Evolutionary conservation across 768 basidiomycete species (phyloP), one percentile per base, ranked within the genome.

Genomic region (Lepiota venenata): DNA sequence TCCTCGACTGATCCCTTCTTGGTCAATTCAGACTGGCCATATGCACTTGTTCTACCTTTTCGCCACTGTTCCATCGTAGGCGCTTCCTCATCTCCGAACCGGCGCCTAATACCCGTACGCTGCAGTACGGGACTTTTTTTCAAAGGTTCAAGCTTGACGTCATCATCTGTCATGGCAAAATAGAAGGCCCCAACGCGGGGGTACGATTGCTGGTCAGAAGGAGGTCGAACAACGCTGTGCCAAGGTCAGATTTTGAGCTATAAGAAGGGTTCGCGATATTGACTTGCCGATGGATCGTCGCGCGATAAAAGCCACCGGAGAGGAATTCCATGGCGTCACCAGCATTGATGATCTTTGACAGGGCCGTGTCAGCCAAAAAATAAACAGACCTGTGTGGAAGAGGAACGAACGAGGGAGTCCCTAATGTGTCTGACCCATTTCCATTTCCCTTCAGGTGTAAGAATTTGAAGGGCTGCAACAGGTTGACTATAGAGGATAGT

Each of bases 401-500:
- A n/a, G 1, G 16, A 8, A 44, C 71, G 42, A 55, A 83, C 82
- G 22, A 85, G 64, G 0, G 81, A 82, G 53, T 83, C 80, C 4
- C 81, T 78, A 8, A 83, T 71, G 56, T 85, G 82, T 52, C 70
- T 77, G 16, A 84, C 74, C 79, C 81, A 83, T 35, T 72, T 74
- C 82, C 84, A 85, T 37, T 64, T 68, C 0, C 77, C 78, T 29
- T 82, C 80, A 2, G 60, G 73, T 0, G 74, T 72, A 7, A 83
- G 65, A 38, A 87, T 83, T 45, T 85, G 83, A 8, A 85, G 70
- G 0, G 74, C 83, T 4, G 78, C 72, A 2, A 84, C 74, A 2
- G 84, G 83, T 57, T 87, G 84, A 44, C 79, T 80, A 72, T 79
- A 85, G 2, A 87, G 64, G 38, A 85, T 76, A 2, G 79, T 81